A percentile compares a stretch with the other conserved stretches of the same genome.
These are phyloP conservation scores for Talaromyces verruculosus DNA, from an alignment of 2,329 filamentous ascomycete genomes.

Conservation along the genomic window DNA sequence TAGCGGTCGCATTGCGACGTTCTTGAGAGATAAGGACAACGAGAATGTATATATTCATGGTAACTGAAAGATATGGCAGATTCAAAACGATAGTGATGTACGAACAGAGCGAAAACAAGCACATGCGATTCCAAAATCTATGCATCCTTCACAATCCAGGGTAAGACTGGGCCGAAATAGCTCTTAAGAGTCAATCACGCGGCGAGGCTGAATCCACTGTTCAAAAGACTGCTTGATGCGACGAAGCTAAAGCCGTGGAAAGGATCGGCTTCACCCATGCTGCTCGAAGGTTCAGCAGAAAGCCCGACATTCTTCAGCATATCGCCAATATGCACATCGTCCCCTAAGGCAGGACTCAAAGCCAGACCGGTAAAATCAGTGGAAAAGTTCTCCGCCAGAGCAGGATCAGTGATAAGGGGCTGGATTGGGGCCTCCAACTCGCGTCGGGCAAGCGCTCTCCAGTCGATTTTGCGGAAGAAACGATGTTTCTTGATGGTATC, in stretches of 20 bases:
- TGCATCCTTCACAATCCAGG: background rate
- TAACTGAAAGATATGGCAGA: background rate
- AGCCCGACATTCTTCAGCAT: conserved; percentile 26
- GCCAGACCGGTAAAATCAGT: conserved; percentile 86
- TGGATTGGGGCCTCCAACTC: conserved; percentile 86
- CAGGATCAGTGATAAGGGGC: conserved; percentile 91
- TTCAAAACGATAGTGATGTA: background rate
- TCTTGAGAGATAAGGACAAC: too few relatives aligned
- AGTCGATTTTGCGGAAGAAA: conserved; percentile 97
- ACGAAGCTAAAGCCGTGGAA: conserved; percentile 53
- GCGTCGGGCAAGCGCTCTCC: conserved; percentile 78
- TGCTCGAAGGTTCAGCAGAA: conserved; percentile 21
- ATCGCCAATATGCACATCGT: conserved; percentile 25
- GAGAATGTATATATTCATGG: background rate
- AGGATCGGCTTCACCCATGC: conserved; percentile 38
- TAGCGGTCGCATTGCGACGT: background rate
- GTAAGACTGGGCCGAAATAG: background rate
- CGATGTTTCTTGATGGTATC: conserved; percentile 83
- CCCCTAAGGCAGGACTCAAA: conserved; percentile 66
- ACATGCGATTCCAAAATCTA: background rate
- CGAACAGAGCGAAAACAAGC: background rate
- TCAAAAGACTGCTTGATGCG: conserved; percentile 48
- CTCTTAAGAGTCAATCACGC: conserved; percentile 19
- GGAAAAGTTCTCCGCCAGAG: conserved; percentile 93
- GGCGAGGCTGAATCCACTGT: conserved; percentile 38